phyloP scores from a whole-genome alignment of 106 monocot genomes.

The Phalaenopsis equestris region DNA sequence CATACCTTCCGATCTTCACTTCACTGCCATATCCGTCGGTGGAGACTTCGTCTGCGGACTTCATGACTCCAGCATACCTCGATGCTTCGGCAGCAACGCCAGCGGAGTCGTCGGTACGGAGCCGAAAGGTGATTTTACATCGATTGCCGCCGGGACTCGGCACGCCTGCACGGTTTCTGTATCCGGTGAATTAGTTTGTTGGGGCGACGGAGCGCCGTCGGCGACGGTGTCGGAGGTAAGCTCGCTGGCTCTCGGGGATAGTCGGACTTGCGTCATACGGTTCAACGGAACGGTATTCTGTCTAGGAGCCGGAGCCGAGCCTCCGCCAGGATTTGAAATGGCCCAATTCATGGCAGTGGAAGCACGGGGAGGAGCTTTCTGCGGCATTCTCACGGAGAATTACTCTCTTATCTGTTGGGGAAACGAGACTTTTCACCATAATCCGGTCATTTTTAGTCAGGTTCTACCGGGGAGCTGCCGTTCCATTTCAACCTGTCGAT shows the following conservation, averaged over 20 bases:
- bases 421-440: conserved; percentile 11
- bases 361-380: conserved; percentile 50
- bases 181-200: conserved; percentile 27
- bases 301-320: conserved; percentile 29
- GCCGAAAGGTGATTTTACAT: conserved; percentile 24
- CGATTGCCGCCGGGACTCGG: conserved; percentile 43
- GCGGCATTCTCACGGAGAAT: conserved; percentile 40
- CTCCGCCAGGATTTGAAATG: conserved; percentile 11
- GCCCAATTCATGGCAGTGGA: conserved; percentile 44
- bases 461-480: conserved; percentile 59
- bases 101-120: conserved; percentile 27
- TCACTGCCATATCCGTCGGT: conserved; percentile 58
- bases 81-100: conserved; percentile 43
- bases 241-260: conserved; percentile 40
- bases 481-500: conserved; percentile 11
- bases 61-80: conserved; percentile 6
- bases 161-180: conserved; percentile 56
- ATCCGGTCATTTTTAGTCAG: conserved; percentile 24
- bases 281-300: conserved; percentile 33
- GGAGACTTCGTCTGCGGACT: conserved; percentile 57
- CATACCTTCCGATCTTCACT: conserved; percentile 4
- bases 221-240: not conserved
- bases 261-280: conserved; percentile 43
- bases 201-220: conserved; percentile 45
- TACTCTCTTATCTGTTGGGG: conserved; percentile 80